These are phyloP conservation scores for Gautieria morchelliformis DNA, from an alignment of 768 basidiomycete species.

Conservation along the genomic window DNA sequence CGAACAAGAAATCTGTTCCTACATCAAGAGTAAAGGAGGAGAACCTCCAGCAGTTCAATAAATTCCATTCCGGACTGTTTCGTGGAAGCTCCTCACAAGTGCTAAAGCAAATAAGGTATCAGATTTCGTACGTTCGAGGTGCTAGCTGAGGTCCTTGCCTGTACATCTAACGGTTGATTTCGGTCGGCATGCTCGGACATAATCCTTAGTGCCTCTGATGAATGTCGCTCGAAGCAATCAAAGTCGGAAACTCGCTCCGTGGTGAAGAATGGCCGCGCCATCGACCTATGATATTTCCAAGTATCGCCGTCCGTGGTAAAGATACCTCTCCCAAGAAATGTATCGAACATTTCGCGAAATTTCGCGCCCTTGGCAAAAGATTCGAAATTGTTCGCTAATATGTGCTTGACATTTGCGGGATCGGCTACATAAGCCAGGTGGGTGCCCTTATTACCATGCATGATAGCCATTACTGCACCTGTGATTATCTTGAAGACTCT, in stretches of 20 bases:
- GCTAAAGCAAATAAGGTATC: background rate
- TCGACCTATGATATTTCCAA: slow-evolving; percentile 14
- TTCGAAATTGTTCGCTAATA: slow-evolving; percentile 11
- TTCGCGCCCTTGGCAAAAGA: slow-evolving; percentile 17
- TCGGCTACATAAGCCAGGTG: slow-evolving; percentile 8
- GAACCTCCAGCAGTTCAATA: slow-evolving; percentile 8
- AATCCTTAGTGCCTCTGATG: slow-evolving; percentile 9
- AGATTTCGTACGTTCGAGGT: background rate
- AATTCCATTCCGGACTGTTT: background rate
- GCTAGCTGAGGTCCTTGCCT: slow-evolving; percentile 1
- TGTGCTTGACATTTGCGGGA: slow-evolving; percentile 14
- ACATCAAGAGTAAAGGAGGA: slow-evolving; percentile 17
- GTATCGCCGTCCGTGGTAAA: slow-evolving; percentile 19
- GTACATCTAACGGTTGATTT: slow-evolving; percentile 8
- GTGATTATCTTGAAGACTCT: slow-evolving; percentile 6
- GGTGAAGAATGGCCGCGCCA: slow-evolving; percentile 18
- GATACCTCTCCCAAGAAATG: slow-evolving; percentile 19
- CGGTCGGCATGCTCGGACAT: slow-evolving; percentile 6
- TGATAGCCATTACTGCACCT: background rate
- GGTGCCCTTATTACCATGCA: background rate
- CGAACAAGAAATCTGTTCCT: slow-evolving; percentile 19
- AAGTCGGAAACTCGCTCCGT: slow-evolving; percentile 16
- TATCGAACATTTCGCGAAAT: slow-evolving; percentile 15
- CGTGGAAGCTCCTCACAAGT: background rate
- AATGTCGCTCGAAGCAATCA: slow-evolving; percentile 14